Evolutionary conservation across 495 filamentous ascomycete genomes (phyloP).

Genomic region (Daldinia vernicosa): DNA sequence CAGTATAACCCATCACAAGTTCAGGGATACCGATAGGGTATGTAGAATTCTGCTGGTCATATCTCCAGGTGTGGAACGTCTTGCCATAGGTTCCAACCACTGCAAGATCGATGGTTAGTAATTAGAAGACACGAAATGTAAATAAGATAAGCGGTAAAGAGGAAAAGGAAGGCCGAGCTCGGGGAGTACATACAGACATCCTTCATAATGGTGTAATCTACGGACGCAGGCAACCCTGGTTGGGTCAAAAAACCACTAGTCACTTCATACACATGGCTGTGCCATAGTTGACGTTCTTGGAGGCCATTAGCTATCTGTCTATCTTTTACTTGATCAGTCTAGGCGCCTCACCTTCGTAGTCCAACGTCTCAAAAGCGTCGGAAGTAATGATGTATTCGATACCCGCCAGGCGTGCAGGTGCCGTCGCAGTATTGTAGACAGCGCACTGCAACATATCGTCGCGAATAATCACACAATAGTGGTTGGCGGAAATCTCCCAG

Average conservation of each 20-base stretch:
- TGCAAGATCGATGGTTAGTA: constrained; percentile 10
- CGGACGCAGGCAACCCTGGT: constrained; percentile 44
- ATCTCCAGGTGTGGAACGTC: constrained; percentile 53
- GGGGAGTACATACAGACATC: constrained; percentile 31
- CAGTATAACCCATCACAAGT: constrained; percentile 52
- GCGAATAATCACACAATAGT: constrained; percentile 49
- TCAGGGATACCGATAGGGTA: constrained; percentile 52
- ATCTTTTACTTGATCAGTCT: background rate
- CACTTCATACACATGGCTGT: constrained; percentile 53
- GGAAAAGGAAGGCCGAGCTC: background rate
- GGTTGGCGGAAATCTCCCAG: constrained; percentile 49
- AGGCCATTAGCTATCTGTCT: background rate
- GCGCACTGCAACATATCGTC: constrained; percentile 45
- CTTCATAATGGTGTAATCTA: constrained; percentile 52
- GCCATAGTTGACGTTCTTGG: constrained; percentile 49
- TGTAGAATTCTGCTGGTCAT: constrained; percentile 43
- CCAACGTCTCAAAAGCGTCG: constrained; percentile 40
- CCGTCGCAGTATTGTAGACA: constrained; percentile 42
- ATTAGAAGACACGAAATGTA: background rate
- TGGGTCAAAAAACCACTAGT: constrained; percentile 51
- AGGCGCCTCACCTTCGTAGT: constrained; percentile 36
- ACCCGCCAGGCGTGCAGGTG: constrained; percentile 40
- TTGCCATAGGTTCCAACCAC: constrained; percentile 51
- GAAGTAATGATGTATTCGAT: constrained; percentile 45
- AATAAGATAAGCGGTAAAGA: background rate